phyloP scores from a whole-genome alignment of 495 filamentous ascomycete species.

The Terfezia claveryi region DNA sequence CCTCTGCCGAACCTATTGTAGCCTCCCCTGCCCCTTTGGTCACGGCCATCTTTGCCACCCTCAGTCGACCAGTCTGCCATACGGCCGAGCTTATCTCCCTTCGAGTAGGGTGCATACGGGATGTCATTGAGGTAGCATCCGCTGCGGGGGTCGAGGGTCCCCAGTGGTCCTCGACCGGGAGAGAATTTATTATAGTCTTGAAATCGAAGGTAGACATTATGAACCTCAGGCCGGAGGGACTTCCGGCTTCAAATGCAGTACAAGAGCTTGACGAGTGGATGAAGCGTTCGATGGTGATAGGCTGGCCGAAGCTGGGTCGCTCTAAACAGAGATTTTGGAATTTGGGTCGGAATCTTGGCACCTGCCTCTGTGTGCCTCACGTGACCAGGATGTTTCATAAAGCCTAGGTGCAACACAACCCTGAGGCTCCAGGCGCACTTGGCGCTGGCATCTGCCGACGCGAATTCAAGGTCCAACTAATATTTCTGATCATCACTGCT shows the following conservation, averaged over 20 bases:
- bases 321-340: neutral
- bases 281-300: no score
- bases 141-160: slow-evolving; percentile 49
- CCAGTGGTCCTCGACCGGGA: slow-evolving; percentile 48
- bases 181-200: slow-evolving; percentile 28
- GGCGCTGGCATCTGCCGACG: no score
- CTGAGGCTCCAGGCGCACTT: no score
- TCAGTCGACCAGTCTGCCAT: slow-evolving; percentile 99
- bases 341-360: neutral
- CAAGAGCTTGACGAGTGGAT: no score
- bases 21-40: slow-evolving; percentile 51
- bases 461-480: no score
- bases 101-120: slow-evolving; percentile 91
- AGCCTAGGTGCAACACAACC: no score
- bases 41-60: slow-evolving; percentile 50
- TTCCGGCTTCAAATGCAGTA: no score
- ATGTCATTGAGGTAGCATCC: slow-evolving; percentile 69
- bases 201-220: slow-evolving; percentile 15
- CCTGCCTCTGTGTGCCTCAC: neutral
- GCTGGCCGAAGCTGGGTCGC: neutral
- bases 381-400: no score
- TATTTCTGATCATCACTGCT: no score
- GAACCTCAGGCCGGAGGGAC: neutral
- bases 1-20: slow-evolving; percentile 87
- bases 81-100: slow-evolving; percentile 92